A percentile compares a stretch with the other conserved stretches of the same genome.
These are phyloP conservation scores for Fusarium piperis DNA, from an alignment of 2,329 filamentous ascomycete species.

Conservation along the genomic window DNA sequence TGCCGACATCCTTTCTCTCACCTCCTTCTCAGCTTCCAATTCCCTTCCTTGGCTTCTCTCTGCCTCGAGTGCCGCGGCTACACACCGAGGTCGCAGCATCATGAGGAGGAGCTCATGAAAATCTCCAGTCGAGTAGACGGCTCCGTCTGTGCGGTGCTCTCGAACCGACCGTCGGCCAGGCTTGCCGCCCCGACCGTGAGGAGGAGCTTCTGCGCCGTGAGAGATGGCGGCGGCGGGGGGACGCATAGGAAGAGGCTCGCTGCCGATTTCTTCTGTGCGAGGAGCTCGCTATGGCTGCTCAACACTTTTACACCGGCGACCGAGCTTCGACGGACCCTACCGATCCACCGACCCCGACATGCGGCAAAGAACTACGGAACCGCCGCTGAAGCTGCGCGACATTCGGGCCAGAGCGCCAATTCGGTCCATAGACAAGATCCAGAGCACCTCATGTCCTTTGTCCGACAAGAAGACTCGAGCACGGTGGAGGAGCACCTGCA, in stretches of 20 bases:
- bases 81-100: conserved; percentile 42
- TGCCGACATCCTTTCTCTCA: conserved; percentile 32
- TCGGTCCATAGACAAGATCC: conserved; percentile 36
- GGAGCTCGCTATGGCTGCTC: conserved; percentile 52
- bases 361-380: conserved; percentile 40
- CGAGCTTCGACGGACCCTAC: conserved; percentile 31
- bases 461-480: conserved; percentile 59
- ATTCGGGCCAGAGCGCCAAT: conserved; percentile 18
- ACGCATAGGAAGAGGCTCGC: conserved; percentile 16
- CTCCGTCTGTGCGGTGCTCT: conserved; percentile 66
- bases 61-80: conserved; percentile 18
- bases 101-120: conserved; percentile 70
- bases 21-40: background rate
- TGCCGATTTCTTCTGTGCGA: conserved; percentile 42
- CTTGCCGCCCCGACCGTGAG: conserved; percentile 38
- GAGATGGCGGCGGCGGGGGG: conserved; percentile 26
- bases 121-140: conserved; percentile 67
- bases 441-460: conserved; percentile 62
- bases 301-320: conserved; percentile 51
- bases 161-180: conserved; percentile 53
- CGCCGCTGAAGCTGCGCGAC: conserved; percentile 33
- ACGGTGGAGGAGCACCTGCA: conserved; percentile 64
- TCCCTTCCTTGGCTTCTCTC: background rate
- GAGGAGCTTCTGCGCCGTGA: conserved; percentile 39
- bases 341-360: conserved; percentile 30